Conservation (phyloP, 2,329 filamentous ascomycete species). For the Verticillium tricorpus region DNA sequence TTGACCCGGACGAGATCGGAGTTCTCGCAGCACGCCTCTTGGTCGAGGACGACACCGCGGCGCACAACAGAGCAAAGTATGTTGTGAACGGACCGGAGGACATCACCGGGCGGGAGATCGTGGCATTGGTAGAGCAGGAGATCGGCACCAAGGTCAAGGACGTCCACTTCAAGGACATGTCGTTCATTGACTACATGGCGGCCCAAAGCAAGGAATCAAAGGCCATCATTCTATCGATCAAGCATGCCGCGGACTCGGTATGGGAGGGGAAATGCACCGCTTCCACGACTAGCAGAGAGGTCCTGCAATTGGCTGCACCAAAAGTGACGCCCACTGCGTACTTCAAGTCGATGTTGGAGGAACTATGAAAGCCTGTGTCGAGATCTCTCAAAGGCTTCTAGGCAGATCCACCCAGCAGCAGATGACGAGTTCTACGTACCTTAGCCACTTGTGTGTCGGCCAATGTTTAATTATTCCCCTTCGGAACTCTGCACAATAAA, state of each 20-base stretch:
- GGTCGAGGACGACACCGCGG: constrained; percentile 18
- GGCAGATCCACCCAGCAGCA: no score
- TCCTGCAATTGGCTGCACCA: constrained; percentile 23
- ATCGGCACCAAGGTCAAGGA: constrained; percentile 20
- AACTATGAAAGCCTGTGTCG: not conserved
- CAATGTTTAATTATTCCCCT: no score
- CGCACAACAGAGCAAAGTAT: constrained; percentile 28
- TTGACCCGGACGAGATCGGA: constrained; percentile 28
- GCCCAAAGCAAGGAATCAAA: constrained; percentile 14
- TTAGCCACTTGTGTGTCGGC: no score
- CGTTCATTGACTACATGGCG: constrained; percentile 20
- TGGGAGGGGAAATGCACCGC: constrained; percentile 27
- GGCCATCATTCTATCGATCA: constrained; percentile 24
- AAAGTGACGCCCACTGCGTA: constrained; percentile 19
- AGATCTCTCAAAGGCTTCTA: no score
- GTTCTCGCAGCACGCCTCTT: constrained; percentile 29
- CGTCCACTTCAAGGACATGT: constrained; percentile 24
- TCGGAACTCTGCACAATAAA: no score
- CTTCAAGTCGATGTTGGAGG: constrained; percentile 8
- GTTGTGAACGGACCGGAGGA: constrained; percentile 34
- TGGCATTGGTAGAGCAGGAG: constrained; percentile 27
- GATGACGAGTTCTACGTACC: no score
- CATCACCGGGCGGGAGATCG: constrained; percentile 28
- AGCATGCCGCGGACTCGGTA: constrained; percentile 12
- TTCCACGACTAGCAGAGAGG: constrained; percentile 20